Percentiles rank a stretch among this genome's conserved stretches.
Evolutionary conservation across 768 basidiomycete genomes (phyloP).

Genomic region (Lactarius akahatsu): DNA sequence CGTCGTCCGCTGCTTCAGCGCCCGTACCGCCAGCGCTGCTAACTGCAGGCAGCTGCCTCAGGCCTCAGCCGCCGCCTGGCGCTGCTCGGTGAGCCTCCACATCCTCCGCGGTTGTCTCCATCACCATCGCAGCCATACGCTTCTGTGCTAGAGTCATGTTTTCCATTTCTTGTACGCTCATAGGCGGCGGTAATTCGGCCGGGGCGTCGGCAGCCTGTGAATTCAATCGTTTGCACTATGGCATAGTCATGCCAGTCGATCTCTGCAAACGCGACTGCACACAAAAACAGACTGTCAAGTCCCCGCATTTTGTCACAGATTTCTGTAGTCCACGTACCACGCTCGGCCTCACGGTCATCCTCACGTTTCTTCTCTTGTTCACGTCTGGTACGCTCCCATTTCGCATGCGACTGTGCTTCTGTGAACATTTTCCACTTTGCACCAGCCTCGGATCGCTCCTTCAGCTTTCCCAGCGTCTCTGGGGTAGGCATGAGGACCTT

Average conservation of each 20-base stretch:
- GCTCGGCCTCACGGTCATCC: conserved; percentile 91
- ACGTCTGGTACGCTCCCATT: conserved; percentile 83
- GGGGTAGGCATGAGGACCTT: conserved; percentile 84
- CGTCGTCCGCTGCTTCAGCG: conserved; percentile 52
- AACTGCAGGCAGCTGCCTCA: conserved; percentile 78
- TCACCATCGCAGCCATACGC: conserved; percentile 97
- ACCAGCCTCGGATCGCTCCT: conserved; percentile 59
- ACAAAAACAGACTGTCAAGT: conserved; percentile 23
- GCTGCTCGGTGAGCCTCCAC: conserved; percentile 78
- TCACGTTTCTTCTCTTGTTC: conserved; percentile 84
- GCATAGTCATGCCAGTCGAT: conserved; percentile 99
- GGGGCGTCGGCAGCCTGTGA: conserved; percentile 89
- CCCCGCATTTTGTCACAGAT: conserved; percentile 5
- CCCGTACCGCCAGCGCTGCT: conserved; percentile 53
- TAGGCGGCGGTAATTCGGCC: conserved; percentile 92
- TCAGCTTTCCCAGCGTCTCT: conserved; percentile 68
- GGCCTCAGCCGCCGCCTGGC: conserved; percentile 85
- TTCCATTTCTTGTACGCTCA: conserved; percentile 92
- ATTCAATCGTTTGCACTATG: conserved; percentile 97
- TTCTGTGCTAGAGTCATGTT: conserved; percentile 97
- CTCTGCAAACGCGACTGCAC: conserved; percentile 83
- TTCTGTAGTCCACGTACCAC: conserved; percentile 53
- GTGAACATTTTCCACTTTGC: conserved; percentile 80
- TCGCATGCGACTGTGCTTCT: conserved; percentile 71
- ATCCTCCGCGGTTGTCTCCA: conserved; percentile 90